phyloP scores from a whole-genome alignment of 2,329 filamentous ascomycete genomes.

The Colletotrichum liriopes region DNA sequence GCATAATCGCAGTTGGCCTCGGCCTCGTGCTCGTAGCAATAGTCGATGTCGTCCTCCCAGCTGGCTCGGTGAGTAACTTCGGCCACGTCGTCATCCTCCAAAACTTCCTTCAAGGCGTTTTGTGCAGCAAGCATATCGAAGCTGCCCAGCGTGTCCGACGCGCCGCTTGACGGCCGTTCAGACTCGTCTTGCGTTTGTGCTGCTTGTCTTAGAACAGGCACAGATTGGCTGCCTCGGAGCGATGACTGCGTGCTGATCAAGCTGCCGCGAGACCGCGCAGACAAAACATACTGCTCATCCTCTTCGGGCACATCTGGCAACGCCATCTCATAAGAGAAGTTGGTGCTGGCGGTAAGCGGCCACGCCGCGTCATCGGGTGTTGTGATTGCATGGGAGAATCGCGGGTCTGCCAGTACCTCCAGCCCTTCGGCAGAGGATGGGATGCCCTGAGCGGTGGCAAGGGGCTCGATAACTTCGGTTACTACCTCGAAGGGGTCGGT shows the following conservation, averaged over 20 bases:
- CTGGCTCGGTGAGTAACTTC: slow-evolving; percentile 60
- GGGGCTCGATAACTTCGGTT: slow-evolving; percentile 45
- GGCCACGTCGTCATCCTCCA: slow-evolving; percentile 47
- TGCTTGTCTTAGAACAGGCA: slow-evolving; percentile 67
- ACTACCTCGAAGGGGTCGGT: slow-evolving; percentile 58
- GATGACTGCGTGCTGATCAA: slow-evolving; percentile 65
- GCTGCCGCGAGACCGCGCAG: slow-evolving; percentile 60
- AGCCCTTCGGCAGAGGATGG: slow-evolving; percentile 42
- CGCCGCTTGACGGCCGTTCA: slow-evolving; percentile 60
- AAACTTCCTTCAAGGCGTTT: slow-evolving; percentile 49
- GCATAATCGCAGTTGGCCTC: slow-evolving; percentile 78
- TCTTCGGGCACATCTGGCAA: slow-evolving; percentile 76
- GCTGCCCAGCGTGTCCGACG: slow-evolving; percentile 67
- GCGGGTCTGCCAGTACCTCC: slow-evolving; percentile 46
- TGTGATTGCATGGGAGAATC: slow-evolving; percentile 59
- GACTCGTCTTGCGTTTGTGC: slow-evolving; percentile 48
- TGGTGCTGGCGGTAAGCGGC: slow-evolving; percentile 58
- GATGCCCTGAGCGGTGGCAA: slow-evolving; percentile 37
- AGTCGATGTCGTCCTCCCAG: slow-evolving; percentile 81
- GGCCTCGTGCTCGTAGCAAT: slow-evolving; percentile 78
- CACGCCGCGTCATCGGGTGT: slow-evolving; percentile 61
- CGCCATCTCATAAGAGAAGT: slow-evolving; percentile 57
- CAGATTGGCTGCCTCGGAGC: slow-evolving; percentile 69
- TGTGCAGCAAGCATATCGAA: slow-evolving; percentile 59
- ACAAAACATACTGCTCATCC: slow-evolving; percentile 65